phyloP scores from a whole-genome alignment of 2,329 filamentous ascomycete species.

The Neofusicoccum laricinum region DNA sequence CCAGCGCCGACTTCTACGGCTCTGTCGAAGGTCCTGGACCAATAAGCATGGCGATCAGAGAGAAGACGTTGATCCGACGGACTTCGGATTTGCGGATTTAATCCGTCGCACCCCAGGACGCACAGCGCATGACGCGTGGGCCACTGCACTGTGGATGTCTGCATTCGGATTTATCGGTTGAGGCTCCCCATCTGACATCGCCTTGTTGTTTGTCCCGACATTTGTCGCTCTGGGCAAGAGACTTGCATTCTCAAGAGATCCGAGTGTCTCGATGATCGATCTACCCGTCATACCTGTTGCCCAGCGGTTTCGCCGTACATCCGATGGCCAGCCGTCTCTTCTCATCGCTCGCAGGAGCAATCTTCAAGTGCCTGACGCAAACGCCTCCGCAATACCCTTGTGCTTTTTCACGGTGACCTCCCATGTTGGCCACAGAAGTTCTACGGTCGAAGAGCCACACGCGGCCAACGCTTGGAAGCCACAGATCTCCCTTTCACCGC shows the following conservation, averaged over 20 bases:
- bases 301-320: not conserved
- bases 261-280: not conserved
- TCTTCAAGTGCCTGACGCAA: not conserved
- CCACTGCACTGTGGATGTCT: not conserved
- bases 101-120: not conserved
- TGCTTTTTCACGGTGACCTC: not conserved
- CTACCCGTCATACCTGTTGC: not conserved
- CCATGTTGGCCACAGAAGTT: too few relatives aligned
- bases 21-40: not conserved
- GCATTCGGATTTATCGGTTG: not conserved
- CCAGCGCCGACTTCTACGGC: not conserved
- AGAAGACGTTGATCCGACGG: not conserved
- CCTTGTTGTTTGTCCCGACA: not conserved
- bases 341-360: not conserved
- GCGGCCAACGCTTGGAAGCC: too few relatives aligned
- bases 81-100: conserved; percentile 10
- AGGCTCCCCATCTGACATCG: not conserved
- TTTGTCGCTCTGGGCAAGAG: not conserved
- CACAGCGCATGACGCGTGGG: not conserved
- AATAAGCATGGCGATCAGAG: not conserved
- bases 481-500: too few relatives aligned
- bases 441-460: too few relatives aligned
- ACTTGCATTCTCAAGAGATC: not conserved
- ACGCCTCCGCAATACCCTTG: not conserved
- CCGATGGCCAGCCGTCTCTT: not conserved